Conservation (phyloP, 1,139 yeast species). For the Hansenula anomala region DNA sequence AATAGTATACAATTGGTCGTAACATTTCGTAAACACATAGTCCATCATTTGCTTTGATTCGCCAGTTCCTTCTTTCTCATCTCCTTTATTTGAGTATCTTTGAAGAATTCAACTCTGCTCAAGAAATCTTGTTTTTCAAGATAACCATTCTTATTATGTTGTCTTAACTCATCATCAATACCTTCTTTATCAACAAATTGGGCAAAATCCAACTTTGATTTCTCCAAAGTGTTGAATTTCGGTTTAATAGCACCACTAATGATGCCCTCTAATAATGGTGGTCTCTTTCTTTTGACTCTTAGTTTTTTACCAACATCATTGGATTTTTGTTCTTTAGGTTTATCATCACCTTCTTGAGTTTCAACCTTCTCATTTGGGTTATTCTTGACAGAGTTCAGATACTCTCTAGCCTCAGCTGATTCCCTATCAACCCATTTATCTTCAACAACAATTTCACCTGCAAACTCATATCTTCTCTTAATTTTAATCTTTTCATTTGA, state of each 20-base stretch:
- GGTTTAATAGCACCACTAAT: constrained; percentile 53
- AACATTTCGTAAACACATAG: not conserved
- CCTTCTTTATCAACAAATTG: constrained; percentile 86
- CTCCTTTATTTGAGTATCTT: constrained; percentile 58
- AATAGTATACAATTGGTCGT: not conserved
- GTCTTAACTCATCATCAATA: constrained; percentile 73
- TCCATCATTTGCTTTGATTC: constrained; percentile 9
- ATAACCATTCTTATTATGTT: constrained; percentile 77
- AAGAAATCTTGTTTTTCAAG: constrained; percentile 89
- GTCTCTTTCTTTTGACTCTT: constrained; percentile 52
- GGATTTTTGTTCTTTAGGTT: constrained; percentile 2
- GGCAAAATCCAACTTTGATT: constrained; percentile 93
- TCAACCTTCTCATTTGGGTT: constrained; percentile 21
- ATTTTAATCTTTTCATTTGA: constrained; percentile 56
- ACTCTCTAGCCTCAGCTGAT: constrained; percentile 87
- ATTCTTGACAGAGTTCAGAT: constrained; percentile 33
- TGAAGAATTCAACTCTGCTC: constrained; percentile 63
- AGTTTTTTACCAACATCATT: constrained; percentile 22
- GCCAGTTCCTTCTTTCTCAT: constrained; percentile 38
- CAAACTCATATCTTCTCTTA: constrained; percentile 78
- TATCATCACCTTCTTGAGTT: constrained; percentile 4
- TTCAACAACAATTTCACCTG: constrained; percentile 78
- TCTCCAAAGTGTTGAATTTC: constrained; percentile 86
- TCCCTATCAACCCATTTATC: constrained; percentile 69
- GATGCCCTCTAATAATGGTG: constrained; percentile 71